These are phyloP conservation scores for Isabelozyma rhagii DNA, from an alignment of 805 yeast species.

Conservation along the genomic window DNA sequence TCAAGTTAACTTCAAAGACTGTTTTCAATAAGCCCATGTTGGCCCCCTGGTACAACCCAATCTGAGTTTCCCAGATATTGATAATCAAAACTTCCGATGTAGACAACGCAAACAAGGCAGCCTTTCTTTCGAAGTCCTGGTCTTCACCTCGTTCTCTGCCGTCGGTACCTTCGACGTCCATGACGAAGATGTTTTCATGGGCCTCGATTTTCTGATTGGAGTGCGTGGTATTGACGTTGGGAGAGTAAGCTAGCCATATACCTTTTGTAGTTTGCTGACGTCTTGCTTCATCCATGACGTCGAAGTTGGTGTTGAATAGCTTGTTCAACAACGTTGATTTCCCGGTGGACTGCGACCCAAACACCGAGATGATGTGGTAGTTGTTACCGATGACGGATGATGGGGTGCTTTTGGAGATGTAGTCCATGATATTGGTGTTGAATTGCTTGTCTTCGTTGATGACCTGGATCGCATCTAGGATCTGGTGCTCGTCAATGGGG, in stretches of 20 bases:
- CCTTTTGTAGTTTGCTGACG: conserved; percentile 79
- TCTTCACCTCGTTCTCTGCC: conserved; percentile 98
- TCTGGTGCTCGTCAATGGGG: conserved; percentile 28
- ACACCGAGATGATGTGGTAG: conserved; percentile 90
- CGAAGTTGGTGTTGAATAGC: conserved; percentile 82
- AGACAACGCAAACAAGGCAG: conserved; percentile 90
- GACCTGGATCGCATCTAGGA: conserved; percentile 52
- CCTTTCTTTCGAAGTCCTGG: conserved; percentile 95
- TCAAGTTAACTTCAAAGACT: conserved; percentile 90
- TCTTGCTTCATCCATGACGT: conserved; percentile 83
- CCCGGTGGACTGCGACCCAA: conserved; percentile 97
- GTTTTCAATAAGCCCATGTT: conserved; percentile 94
- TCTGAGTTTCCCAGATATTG: conserved; percentile 96
- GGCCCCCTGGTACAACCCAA: conserved; percentile 96
- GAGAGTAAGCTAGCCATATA: conserved; percentile 43
- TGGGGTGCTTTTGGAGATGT: conserved; percentile 30
- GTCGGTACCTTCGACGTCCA: conserved; percentile 99
- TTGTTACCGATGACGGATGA: conserved; percentile 53
- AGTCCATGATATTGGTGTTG: conserved; percentile 33
- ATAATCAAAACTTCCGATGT: conserved; percentile 88
- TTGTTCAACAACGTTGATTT: conserved; percentile 88
- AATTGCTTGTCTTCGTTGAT: conserved; percentile 60
- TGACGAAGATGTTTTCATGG: conserved; percentile 57
- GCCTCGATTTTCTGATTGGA: conserved; percentile 1
- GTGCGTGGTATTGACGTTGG: conserved; percentile 21